These are phyloP conservation scores for Saitozyma podzolica DNA, from an alignment of 768 basidiomycete genomes.

Conservation along the genomic window DNA sequence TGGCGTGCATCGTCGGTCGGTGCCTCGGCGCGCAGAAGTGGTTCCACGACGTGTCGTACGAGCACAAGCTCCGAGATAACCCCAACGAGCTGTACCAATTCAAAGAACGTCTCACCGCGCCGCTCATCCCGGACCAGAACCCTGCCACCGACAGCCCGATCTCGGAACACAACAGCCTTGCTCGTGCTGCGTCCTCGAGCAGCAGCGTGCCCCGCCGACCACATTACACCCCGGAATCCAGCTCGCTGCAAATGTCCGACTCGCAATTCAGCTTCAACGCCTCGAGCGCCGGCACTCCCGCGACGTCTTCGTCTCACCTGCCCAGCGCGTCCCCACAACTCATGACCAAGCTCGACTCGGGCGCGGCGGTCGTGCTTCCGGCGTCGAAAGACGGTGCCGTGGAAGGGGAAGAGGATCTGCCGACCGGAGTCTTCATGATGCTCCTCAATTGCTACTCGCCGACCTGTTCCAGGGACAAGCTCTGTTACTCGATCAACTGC, in stretches of 20 bases:
- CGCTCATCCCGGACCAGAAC: constrained; percentile 63
- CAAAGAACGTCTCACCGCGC: constrained; percentile 74
- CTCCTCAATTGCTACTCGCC: constrained; percentile 98
- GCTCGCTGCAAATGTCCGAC: constrained; percentile 29
- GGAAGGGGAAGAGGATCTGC: constrained; percentile 57
- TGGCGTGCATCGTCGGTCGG: constrained; percentile 90
- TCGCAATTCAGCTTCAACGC: constrained; percentile 24
- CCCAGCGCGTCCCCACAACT: not conserved
- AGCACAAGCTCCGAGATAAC: constrained; percentile 89
- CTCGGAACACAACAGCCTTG: constrained; percentile 34
- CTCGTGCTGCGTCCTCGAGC: constrained; percentile 17
- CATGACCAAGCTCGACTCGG: constrained; percentile 15
- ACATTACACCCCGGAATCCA: constrained; percentile 21
- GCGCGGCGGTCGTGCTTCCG: constrained; percentile 10
- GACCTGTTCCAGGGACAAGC: constrained; percentile 85
- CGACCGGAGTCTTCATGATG: constrained; percentile 92
- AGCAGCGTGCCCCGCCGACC: constrained; percentile 4
- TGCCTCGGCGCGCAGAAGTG: constrained; percentile 97
- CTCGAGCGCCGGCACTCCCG: constrained; percentile 33
- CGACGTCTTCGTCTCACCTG: constrained; percentile 40
- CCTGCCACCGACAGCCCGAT: constrained; percentile 47
- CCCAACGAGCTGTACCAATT: constrained; percentile 91
- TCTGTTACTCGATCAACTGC: constrained; percentile 98
- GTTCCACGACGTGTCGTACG: constrained; percentile 99
- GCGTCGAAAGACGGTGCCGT: constrained; percentile 32